These are phyloP conservation scores for Russula emetica DNA, from an alignment of 768 basidiomycete genomes.

Conservation along the genomic window DNA sequence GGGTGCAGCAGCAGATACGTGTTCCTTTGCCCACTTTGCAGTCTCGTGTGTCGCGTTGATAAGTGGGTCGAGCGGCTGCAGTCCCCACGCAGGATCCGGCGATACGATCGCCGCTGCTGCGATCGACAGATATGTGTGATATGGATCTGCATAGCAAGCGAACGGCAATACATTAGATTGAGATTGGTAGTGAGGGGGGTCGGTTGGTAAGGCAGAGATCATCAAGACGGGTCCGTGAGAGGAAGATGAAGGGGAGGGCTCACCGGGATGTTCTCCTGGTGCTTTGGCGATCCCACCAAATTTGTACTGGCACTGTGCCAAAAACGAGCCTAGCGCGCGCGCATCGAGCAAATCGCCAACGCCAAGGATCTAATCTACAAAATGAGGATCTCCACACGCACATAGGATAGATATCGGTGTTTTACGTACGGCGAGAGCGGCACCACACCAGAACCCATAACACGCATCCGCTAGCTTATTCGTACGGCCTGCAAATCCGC, in stretches of 20 bases:
- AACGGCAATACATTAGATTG: background rate
- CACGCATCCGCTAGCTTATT: conserved; percentile 88
- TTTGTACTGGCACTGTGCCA: conserved; percentile 77
- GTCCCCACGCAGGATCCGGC: conserved; percentile 43
- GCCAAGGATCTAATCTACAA: conserved; percentile 60
- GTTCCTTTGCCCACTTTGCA: conserved; percentile 57
- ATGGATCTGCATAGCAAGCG: conserved; percentile 61
- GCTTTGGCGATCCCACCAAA: conserved; percentile 87
- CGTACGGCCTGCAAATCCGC: conserved; percentile 87
- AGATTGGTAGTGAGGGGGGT: no score
- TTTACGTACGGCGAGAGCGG: conserved; percentile 56
- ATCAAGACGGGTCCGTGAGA: conserved; percentile 19
- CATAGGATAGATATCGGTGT: background rate
- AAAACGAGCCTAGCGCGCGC: conserved; percentile 53
- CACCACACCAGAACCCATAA: conserved; percentile 96
- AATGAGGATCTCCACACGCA: background rate
- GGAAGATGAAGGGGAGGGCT: background rate
- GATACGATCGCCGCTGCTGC: conserved; percentile 64
- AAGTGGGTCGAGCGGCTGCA: conserved; percentile 60
- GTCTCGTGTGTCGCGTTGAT: conserved; percentile 69
- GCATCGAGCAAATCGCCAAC: conserved; percentile 54
- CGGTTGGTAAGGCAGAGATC: no score
- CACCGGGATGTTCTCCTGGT: conserved; percentile 79
- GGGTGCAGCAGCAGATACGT: conserved; percentile 42
- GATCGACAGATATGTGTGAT: conserved; percentile 89